phyloP scores from a whole-genome alignment of 495 filamentous ascomycete species.

The Penicillium ochrochloron region DNA sequence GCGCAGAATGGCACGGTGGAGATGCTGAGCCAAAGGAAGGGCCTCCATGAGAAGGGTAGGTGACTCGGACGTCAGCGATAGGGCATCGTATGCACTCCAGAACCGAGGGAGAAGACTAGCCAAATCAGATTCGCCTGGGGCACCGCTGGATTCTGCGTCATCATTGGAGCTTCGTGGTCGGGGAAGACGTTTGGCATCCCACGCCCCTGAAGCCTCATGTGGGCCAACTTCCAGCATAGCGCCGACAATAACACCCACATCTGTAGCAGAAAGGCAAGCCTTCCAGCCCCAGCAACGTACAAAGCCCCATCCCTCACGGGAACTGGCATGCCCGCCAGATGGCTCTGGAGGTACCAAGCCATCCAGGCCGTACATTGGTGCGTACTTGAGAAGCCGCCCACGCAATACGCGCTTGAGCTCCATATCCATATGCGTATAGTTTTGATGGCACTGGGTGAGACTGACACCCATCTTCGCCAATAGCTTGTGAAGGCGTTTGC shows the following conservation, averaged over 20 bases:
- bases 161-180: conserved; percentile 46
- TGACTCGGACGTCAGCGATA: conserved; percentile 54
- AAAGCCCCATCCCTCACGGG: conserved; percentile 91
- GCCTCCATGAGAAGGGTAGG: conserved; percentile 61
- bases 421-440: conserved; percentile 98
- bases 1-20: conserved; percentile 90
- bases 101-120: conserved; percentile 65
- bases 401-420: conserved; percentile 87
- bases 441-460: conserved; percentile 89
- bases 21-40: conserved; percentile 84
- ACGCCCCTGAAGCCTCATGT: conserved; percentile 39
- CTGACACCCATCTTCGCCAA: conserved; percentile 98
- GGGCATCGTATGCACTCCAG: conserved; percentile 92
- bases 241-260: conserved; percentile 87
- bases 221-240: conserved; percentile 89
- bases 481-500: conserved; percentile 91
- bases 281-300: conserved; percentile 98
- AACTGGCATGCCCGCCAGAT: conserved; percentile 44
- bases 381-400: conserved; percentile 85
- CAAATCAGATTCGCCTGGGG: conserved; percentile 39
- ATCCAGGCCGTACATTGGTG: conserved; percentile 87
- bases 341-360: conserved; percentile 80
- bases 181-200: conserved; percentile 43
- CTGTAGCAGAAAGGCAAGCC: conserved; percentile 86
- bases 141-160: conserved; percentile 27